Conservation (phyloP, 495 filamentous ascomycete genomes). For the Xylaria scruposa region DNA sequence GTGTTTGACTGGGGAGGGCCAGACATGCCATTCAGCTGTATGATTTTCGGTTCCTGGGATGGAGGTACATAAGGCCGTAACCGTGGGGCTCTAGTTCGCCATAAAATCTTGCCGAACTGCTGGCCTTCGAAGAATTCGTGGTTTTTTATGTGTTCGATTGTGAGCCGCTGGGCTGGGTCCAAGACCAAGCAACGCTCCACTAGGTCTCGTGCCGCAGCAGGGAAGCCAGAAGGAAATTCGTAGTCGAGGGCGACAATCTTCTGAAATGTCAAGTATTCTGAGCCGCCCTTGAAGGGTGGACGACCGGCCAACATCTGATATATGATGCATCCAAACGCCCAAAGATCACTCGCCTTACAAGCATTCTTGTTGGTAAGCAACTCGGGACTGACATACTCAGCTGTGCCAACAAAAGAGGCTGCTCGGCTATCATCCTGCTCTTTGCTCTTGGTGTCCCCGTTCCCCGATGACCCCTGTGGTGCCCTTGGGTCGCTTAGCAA, state of each 20-base stretch:
- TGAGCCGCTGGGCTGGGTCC: slow-evolving; percentile 85
- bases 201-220: slow-evolving; percentile 84
- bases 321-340: slow-evolving; percentile 99
- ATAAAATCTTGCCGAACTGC: slow-evolving; percentile 81
- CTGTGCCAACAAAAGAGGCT: slow-evolving; percentile 96
- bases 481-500: slow-evolving; percentile 74
- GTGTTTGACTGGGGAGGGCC: slow-evolving; percentile 58
- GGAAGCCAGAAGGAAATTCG: slow-evolving; percentile 91
- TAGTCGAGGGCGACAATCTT: slow-evolving; percentile 96
- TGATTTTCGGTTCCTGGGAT: slow-evolving; percentile 72
- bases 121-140: slow-evolving; percentile 97
- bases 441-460: slow-evolving; percentile 42
- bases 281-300: slow-evolving; percentile 96
- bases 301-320: slow-evolving; percentile 93
- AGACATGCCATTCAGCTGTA: slow-evolving; percentile 75
- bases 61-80: slow-evolving; percentile 87
- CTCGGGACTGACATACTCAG: slow-evolving; percentile 98
- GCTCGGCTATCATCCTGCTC: slow-evolving; percentile 68
- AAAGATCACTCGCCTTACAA: slow-evolving; percentile 96
- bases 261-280: slow-evolving; percentile 97
- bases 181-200: slow-evolving; percentile 91
- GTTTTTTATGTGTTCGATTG: slow-evolving; percentile 95
- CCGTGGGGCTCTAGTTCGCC: slow-evolving; percentile 90
- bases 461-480: slow-evolving; percentile 45
- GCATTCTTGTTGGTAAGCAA: slow-evolving; percentile 94